Evolutionary conservation across 805 yeast species (phyloP).

Genomic region (Zygoascus tannicola): DNA sequence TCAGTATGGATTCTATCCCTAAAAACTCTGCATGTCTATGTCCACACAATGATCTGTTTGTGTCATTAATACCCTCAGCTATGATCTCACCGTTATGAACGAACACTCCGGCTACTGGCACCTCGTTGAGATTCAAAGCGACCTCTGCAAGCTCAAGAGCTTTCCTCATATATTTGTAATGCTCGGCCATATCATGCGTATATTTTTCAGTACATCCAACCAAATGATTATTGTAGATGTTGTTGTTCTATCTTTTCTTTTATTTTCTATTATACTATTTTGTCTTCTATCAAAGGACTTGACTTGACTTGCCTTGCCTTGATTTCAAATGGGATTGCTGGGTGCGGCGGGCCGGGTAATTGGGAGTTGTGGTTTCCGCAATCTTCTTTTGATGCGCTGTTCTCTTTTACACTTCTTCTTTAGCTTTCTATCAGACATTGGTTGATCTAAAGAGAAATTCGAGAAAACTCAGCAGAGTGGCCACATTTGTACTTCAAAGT

Average conservation of each 20-base stretch:
- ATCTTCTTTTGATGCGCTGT: background rate
- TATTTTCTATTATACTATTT: constrained; percentile 1
- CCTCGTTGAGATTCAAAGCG: constrained; percentile 62
- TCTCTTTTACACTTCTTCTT: background rate
- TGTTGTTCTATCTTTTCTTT: background rate
- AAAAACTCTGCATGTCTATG: constrained; percentile 89
- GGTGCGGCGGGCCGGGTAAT: too few species aligned
- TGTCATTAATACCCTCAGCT: constrained; percentile 75
- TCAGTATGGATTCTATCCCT: constrained; percentile 52
- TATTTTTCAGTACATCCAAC: too few species aligned
- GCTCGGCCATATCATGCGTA: constrained; percentile 6
- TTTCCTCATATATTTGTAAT: constrained; percentile 26
- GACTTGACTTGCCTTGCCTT: too few species aligned
- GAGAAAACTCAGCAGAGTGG: background rate
- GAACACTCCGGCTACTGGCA: constrained; percentile 78
- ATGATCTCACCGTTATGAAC: constrained; percentile 47
- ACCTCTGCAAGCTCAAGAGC: constrained; percentile 42
- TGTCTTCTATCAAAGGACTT: background rate
- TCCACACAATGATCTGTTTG: constrained; percentile 71
- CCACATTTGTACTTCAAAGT: background rate
- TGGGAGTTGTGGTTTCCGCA: too few species aligned
- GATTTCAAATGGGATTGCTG: too few species aligned
- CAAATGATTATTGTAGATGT: too few species aligned
- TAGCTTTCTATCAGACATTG: background rate
- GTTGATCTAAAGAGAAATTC: background rate